Percentiles rank a stretch among this genome's conserved stretches.
Conservation (phyloP, 257 asterid species). For the Solanum lycopersicoides region DNA sequence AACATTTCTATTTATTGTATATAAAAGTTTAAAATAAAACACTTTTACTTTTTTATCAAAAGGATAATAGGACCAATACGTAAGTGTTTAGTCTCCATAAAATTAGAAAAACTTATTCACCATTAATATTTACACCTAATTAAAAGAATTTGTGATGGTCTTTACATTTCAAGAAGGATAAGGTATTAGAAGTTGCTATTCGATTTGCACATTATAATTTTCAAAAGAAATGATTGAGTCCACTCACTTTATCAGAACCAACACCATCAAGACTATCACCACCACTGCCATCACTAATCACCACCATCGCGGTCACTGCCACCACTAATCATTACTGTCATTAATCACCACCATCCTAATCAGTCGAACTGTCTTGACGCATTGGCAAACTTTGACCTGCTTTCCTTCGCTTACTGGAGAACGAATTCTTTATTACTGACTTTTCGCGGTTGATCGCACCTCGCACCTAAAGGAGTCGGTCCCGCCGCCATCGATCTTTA, state of each 20-base stretch:
- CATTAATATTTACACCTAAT: background rate
- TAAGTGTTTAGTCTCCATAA: background rate
- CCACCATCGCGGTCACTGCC: background rate
- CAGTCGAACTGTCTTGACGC: no score
- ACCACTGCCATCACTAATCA: background rate
- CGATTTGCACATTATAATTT: background rate
- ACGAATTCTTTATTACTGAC: no score
- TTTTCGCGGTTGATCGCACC: no score
- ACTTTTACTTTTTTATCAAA: background rate
- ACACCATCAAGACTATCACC: accelerated
- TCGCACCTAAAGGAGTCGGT: no score
- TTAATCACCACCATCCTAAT: background rate
- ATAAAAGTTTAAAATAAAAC: background rate
- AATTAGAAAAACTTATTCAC: no score
- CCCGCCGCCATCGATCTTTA: background rate
- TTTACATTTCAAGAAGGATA: background rate
- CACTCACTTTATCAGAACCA: background rate
- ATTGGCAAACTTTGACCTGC: no score
- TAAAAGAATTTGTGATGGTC: background rate
- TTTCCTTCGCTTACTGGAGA: no score
- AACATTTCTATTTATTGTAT: background rate
- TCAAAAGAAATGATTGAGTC: background rate
- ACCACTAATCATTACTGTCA: background rate
- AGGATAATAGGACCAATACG: background rate
- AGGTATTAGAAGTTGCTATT: background rate